Percentiles rank a stretch among this genome's conserved stretches.
phyloP scores from a whole-genome alignment of 2,329 filamentous ascomycete species.

The Thielaviopsis euricoi region DNA sequence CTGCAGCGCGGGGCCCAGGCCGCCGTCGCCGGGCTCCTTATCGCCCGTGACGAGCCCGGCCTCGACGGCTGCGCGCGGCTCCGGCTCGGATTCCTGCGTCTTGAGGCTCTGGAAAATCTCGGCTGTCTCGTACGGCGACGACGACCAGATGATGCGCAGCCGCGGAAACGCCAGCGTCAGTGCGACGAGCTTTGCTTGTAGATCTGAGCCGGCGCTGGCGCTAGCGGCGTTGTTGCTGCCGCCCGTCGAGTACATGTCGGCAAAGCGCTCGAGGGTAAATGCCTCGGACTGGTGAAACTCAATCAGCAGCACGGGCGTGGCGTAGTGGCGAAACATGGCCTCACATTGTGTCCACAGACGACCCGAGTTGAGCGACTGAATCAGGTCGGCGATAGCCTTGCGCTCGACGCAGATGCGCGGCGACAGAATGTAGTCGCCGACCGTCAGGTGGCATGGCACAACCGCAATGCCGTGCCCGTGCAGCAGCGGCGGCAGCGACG shows the following conservation, averaged over 20 bases:
- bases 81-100: conserved; percentile 74
- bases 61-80: conserved; percentile 72
- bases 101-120: conserved; percentile 95
- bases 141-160: conserved; percentile 85
- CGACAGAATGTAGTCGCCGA: conserved; percentile 89
- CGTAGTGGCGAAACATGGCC: conserved; percentile 89
- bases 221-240: conserved; percentile 25
- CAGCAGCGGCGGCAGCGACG: conserved; percentile 74
- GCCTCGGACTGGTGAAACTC: conserved; percentile 97
- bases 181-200: conserved; percentile 83
- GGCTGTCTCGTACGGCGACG: conserved; percentile 83
- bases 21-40: conserved; percentile 16
- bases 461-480: conserved; percentile 80
- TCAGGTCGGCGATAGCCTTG: conserved; percentile 81
- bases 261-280: conserved; percentile 78
- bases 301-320: conserved; percentile 76
- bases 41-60: conserved; percentile 51
- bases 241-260: conserved; percentile 30
- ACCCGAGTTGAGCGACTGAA: conserved; percentile 81
- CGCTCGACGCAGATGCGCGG: conserved; percentile 86
- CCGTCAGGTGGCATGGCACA: conserved; percentile 87
- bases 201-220: conserved; percentile 45
- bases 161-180: conserved; percentile 83
- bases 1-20: conserved; percentile 17
- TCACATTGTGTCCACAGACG: conserved; percentile 85